Base-by-base conservation (phyloP, 805 yeast species). In the Nakazawaea ambrosiae region DNA sequence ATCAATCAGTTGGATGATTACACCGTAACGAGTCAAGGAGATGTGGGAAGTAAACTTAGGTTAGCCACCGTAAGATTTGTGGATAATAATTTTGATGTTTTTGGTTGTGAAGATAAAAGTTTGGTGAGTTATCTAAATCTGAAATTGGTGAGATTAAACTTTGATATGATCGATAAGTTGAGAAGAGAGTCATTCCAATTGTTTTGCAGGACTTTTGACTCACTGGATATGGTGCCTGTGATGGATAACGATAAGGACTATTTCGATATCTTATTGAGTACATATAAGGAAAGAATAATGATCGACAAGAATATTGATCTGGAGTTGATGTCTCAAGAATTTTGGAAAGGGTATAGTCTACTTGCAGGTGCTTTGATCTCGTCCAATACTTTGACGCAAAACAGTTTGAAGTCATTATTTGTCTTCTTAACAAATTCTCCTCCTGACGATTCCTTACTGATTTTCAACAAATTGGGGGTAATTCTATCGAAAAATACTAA, bases 41-140 rank as follows among this genome's bases (percentile, higher is more conserved):
- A 89, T 59, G 89, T 88, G n/a, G 97, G 97, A 2, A 74, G 85
- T 33, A 70, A 76, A 48, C 71, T 87, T 1, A 61, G 97, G 33
- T 45, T 52, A 1, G 67, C 79, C 0, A 63, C 79, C 1, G 52
- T 82, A 2, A 26, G 46, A 5, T 48, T 76, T 2, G 53, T 79
- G 1, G 36, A 43, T 0, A 29, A 46, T 1, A 64, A 69, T 44
- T n/a, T n/a, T n/a, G n/a, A n/a, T n/a, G n/a, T n/a, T n/a, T n/a
- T n/a, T n/a, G n/a, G n/a, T n/a, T n/a, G n/a, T n/a, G n/a, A n/a
- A n/a, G n/a, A n/a, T n/a, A n/a, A n/a, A n/a, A n/a, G n/a, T n/a
- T 27, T 48, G 3, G 33, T 35, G 0, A 19, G 20, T 15, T 37
- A 40, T 2, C 45, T 66, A 1, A 59, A 55, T 23, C 20, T 46